Evolutionary conservation across 805 yeast genomes (phyloP).

Genomic region (Zygotorulaspora chibaensis): DNA sequence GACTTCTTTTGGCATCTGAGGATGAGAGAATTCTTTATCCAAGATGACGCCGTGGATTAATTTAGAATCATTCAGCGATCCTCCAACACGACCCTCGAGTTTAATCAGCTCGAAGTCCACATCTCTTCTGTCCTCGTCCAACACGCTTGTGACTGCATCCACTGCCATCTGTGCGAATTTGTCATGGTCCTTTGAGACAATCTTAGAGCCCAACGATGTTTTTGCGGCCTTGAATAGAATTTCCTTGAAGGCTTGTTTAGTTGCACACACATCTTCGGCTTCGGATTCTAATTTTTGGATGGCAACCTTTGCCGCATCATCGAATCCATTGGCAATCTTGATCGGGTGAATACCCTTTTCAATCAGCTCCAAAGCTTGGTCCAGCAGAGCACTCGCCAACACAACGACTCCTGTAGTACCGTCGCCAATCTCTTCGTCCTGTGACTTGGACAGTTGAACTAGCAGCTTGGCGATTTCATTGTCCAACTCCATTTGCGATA

Average conservation of each 20-base stretch:
- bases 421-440: slow-evolving; percentile 98
- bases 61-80: slow-evolving; percentile 78
- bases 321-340: slow-evolving; percentile 94
- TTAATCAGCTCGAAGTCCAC: slow-evolving; percentile 96
- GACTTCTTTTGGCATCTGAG: slow-evolving; percentile 89
- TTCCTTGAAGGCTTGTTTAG: slow-evolving; percentile 31
- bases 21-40: slow-evolving; percentile 96
- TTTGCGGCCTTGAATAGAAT: slow-evolving; percentile 85
- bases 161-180: slow-evolving; percentile 96
- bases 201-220: slow-evolving; percentile 92
- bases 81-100: slow-evolving; percentile 95
- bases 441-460: slow-evolving; percentile 90
- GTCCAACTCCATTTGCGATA: slow-evolving; percentile 92
- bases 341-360: slow-evolving; percentile 98
- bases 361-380: slow-evolving; percentile 89
- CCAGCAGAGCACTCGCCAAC: slow-evolving; percentile 87
- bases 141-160: slow-evolving; percentile 88
- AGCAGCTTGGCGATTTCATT: slow-evolving; percentile 93
- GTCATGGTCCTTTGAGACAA: slow-evolving; percentile 90
- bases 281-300: slow-evolving; percentile 66
- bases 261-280: slow-evolving; percentile 57
- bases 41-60: slow-evolving; percentile 87
- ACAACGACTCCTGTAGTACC: slow-evolving; percentile 99
- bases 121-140: slow-evolving; percentile 86
- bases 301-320: slow-evolving; percentile 93